Evolutionary conservation across 1,284 basidiomycete genomes (phyloP).

Genomic region (Amylostereum areolatum): DNA sequence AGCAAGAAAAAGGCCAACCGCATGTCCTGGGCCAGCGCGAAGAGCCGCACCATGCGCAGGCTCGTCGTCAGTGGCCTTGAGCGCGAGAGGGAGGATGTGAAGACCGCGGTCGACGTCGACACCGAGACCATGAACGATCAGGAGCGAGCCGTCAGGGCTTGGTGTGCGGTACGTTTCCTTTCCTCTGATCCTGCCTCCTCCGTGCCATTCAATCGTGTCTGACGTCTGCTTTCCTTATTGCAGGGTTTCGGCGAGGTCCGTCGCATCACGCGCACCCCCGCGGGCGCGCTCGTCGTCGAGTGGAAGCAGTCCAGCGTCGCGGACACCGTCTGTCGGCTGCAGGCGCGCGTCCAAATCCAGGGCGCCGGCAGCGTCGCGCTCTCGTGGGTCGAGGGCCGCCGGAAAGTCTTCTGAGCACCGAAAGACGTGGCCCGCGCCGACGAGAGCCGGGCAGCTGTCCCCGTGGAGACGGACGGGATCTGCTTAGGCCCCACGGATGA

Average conservation of each 20-base stretch:
- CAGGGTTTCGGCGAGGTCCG: slow-evolving; percentile 13
- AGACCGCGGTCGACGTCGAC: background rate
- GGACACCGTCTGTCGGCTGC: slow-evolving; percentile 13
- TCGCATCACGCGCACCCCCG: slow-evolving; percentile 7
- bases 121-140: background rate
- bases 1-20: slow-evolving; percentile 2
- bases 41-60: background rate
- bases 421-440: background rate
- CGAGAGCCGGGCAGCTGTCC: no score
- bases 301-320: slow-evolving; percentile 13
- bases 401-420: slow-evolving; percentile 10
- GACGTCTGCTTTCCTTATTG: background rate
- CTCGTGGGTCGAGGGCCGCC: slow-evolving; percentile 12
- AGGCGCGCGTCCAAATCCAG: slow-evolving; percentile 12
- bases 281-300: slow-evolving; percentile 11
- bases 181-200: background rate
- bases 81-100: slow-evolving; percentile 6
- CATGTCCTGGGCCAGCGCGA: slow-evolving; percentile 1
- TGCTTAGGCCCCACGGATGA: no score
- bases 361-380: slow-evolving; percentile 12
- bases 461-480: no score
- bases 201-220: background rate
- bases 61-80: slow-evolving; percentile 11
- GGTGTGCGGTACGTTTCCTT: slow-evolving; percentile 11
- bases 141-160: slow-evolving; percentile 10